Conservation (phyloP, 148 eudicot species). For the Fagopyrum esculentum region DNA sequence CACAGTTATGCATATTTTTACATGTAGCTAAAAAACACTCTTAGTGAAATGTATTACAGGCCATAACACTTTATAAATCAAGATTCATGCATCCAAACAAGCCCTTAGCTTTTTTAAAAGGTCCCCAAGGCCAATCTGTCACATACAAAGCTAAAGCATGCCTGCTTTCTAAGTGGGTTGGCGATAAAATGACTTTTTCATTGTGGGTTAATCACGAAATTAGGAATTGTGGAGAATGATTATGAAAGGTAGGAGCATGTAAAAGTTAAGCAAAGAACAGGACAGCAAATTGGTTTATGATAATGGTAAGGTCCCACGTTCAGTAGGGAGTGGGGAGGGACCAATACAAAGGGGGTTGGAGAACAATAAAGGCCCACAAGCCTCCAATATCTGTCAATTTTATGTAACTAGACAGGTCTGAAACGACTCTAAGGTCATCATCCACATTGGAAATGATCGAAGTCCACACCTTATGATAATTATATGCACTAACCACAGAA, state of each 20-base stretch:
- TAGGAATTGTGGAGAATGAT: slow-evolving; percentile 14
- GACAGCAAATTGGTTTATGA: slow-evolving; percentile 14
- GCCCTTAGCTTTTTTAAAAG: neutral
- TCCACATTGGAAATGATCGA: slow-evolving; percentile 7
- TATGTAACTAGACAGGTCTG: neutral
- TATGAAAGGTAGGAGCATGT: slow-evolving; percentile 10
- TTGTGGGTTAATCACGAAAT: slow-evolving; percentile 7
- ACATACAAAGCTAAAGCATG: neutral
- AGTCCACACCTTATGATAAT: neutral
- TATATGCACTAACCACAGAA: neutral
- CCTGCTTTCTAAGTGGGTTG: slow-evolving; percentile 3
- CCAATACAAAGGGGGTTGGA: slow-evolving; percentile 24
- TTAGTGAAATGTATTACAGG: too few relatives aligned
- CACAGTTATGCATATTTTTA: too few relatives aligned
- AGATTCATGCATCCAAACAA: too few relatives aligned
- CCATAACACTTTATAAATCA: too few relatives aligned
- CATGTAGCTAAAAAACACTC: too few relatives aligned
- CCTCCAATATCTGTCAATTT: slow-evolving; percentile 9
- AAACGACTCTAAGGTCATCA: slow-evolving; percentile 8
- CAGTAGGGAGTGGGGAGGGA: slow-evolving; percentile 12
- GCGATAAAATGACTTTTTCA: slow-evolving; percentile 7
- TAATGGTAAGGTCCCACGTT: slow-evolving; percentile 17
- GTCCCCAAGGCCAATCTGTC: neutral
- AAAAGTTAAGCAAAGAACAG: slow-evolving; percentile 24
- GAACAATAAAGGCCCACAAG: slow-evolving; percentile 23